Conservation (phyloP, 495 filamentous ascomycete species). For the Aspergillus bridgeri region DNA sequence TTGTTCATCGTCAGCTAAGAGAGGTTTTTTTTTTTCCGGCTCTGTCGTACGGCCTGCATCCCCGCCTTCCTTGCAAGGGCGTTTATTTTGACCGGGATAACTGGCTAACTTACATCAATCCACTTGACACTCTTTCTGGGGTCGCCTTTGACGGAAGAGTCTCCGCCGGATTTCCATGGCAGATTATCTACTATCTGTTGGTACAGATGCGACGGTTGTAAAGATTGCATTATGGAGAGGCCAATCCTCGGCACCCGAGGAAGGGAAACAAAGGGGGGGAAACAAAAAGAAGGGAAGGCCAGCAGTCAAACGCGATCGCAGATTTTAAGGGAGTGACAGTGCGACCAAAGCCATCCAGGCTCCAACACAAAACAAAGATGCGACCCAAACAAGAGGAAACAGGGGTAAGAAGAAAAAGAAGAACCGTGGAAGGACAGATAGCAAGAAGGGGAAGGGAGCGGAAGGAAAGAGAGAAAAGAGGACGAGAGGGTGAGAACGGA, state of each 20-base stretch:
- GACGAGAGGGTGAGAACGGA: constrained; percentile 1
- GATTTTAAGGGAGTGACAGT: constrained; percentile 2
- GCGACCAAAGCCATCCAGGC: not conserved
- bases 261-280: not conserved
- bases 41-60: no score
- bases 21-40: no score
- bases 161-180: constrained; percentile 29
- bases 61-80: no score
- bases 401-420: not conserved
- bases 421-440: not conserved
- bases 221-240: constrained; percentile 21
- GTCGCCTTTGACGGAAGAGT: constrained; percentile 33
- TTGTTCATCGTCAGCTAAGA: not conserved
- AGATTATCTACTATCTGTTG: constrained; percentile 29
- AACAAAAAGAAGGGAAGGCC: not conserved
- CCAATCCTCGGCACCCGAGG: not conserved
- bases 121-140: constrained; percentile 61
- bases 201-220: constrained; percentile 28
- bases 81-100: constrained; percentile 5
- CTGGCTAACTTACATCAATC: constrained; percentile 58
- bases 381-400: not conserved
- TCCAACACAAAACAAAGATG: not conserved
- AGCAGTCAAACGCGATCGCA: not conserved
- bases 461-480: not conserved
- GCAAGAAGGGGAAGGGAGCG: not conserved